Evolutionary conservation across 2,329 filamentous ascomycete genomes (phyloP).

Genomic region (Claviceps africana): DNA sequence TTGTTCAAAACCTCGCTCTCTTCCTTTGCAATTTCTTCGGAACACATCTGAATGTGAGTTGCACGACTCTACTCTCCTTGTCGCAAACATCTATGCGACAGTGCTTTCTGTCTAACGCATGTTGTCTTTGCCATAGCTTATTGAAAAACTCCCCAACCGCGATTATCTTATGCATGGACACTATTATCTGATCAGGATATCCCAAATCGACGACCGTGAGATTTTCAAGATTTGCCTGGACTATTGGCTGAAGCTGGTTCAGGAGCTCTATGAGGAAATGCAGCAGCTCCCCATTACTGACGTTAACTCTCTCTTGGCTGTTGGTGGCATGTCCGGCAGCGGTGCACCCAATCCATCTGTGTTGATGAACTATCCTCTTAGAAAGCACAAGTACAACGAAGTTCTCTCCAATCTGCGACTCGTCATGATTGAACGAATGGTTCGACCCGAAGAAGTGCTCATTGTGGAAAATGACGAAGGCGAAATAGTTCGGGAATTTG

Average conservation of each 20-base stretch:
- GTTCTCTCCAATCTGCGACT: conserved; percentile 85
- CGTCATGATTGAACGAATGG: conserved; percentile 99
- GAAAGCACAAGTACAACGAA: conserved; percentile 96
- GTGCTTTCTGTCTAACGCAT: background rate
- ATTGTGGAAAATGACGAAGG: conserved; percentile 99
- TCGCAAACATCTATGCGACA: background rate
- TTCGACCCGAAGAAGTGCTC: conserved; percentile 89
- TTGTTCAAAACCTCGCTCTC: conserved; percentile 89
- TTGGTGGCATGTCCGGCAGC: conserved; percentile 59
- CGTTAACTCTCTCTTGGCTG: conserved; percentile 73
- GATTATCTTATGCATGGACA: conserved; percentile 93
- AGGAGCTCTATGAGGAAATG: conserved; percentile 98
- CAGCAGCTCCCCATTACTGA: conserved; percentile 89
- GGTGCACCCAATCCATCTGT: conserved; percentile 74
- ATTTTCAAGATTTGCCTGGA: conserved; percentile 99
- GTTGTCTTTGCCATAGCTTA: conserved; percentile 41
- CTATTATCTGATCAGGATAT: conserved; percentile 96
- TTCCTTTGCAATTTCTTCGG: conserved; percentile 97
- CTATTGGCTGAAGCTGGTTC: conserved; percentile 97
- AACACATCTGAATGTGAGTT: conserved; percentile 65
- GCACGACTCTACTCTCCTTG: background rate
- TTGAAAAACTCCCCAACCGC: conserved; percentile 88
- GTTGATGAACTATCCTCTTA: conserved; percentile 80
- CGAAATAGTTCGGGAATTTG: conserved; percentile 96
- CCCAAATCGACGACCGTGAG: conserved; percentile 94